Base-by-base conservation (phyloP, 495 filamentous ascomycete species). In the Penicillium malachiteum region DNA sequence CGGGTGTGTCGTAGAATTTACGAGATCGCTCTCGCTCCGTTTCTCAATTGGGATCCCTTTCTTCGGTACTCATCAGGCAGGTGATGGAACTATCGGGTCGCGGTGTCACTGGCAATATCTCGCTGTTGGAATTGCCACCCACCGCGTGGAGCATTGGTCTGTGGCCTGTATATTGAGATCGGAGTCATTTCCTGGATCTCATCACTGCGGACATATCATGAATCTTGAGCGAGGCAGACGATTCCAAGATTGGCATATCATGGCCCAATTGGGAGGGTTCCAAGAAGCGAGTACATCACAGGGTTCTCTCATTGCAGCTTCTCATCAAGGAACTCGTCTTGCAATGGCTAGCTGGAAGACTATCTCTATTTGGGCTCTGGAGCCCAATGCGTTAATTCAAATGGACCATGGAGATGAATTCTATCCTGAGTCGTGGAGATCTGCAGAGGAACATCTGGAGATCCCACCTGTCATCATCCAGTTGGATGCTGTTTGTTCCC, bases 291-390 rank as follows among this genome's bases (percentile, higher is more conserved):
- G 43, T 6, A 75, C 66, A 37, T 77, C 73, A 8, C 59, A 74
- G 10, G 78, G 77, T 21, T 74, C 72, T 39, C 63, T 69, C 30
- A 66, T 80, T 26, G 74, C 76, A n/a, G 51, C 70, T 5, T 80
- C 78, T 3, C 58, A 51, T 10, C 43, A 34, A 1, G 72, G 74
- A 6, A 74, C 70, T 33, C 67, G 77, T 1, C 64, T 81, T 42
- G 78, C 77, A 13, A 64, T 75, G 13, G 71, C 71, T 6, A 73
- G 72, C 33, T 81, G 78, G 78, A 72, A 74, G 52, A 66, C 65
- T 1, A 34, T 81, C 11, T 71, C 74, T 16, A 50, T 81, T 32
- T 81, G 78, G 78, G 64, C 72, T 2, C 16, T 80, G 49, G 64
- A 75, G 32, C 78, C 78, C 3, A 52, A 50, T 14, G 57, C 63